Percentiles rank a stretch among this genome's conserved stretches.
Conservation (phyloP, 345 rosid species). For the Arabis alpina region DNA sequence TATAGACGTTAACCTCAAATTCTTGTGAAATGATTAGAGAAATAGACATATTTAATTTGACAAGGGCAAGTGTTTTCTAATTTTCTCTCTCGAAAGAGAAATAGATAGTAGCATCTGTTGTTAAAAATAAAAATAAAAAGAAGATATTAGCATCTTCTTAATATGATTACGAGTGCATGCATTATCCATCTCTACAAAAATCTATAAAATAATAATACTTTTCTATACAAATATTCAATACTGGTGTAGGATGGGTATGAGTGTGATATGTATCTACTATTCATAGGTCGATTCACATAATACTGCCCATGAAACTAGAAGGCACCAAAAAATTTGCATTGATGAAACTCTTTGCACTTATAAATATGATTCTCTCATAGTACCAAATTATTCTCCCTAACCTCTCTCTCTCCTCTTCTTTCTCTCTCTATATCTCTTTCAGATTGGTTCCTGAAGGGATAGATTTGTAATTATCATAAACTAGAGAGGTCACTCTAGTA, state of each 20-base stretch:
- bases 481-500: not conserved
- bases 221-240: not conserved
- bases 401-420: not conserved
- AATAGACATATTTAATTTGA: constrained; percentile 3
- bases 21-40: constrained; percentile 6
- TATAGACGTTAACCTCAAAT: not conserved
- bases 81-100: not conserved
- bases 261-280: constrained; percentile 26
- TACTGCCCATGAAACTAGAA: constrained; percentile 28
- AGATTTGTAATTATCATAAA: not conserved
- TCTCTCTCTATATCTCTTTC: not conserved
- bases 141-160: not conserved
- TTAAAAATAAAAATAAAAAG: too few relatives aligned
- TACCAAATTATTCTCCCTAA: constrained; percentile 27
- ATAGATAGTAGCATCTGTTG: not conserved
- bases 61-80: not conserved
- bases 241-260: constrained; percentile 6
- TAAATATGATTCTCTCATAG: constrained; percentile 31
- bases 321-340: constrained; percentile 17
- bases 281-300: constrained; percentile 23
- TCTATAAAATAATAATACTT: not conserved
- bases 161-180: constrained; percentile 7
- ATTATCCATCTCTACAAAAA: not conserved
- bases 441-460: constrained; percentile 1
- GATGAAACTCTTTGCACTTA: constrained; percentile 20